phyloP scores from a whole-genome alignment of 2,329 filamentous ascomycete species.

The Curvularia sp. region DNA sequence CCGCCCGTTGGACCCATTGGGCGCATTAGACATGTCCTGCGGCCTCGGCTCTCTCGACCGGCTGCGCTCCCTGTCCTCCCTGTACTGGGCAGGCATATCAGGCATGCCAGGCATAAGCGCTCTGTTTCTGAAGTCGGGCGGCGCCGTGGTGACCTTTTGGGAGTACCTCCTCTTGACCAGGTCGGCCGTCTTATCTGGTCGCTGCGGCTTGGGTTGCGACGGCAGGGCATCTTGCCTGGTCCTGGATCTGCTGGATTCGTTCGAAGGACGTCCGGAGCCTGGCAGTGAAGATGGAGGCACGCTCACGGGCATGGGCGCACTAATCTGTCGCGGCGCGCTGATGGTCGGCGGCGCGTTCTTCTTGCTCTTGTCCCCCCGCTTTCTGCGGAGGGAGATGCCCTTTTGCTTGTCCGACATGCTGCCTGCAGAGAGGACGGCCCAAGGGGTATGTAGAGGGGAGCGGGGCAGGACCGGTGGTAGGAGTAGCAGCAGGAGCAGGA shows the following conservation, averaged over 20 bases:
- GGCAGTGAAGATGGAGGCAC: slow-evolving; percentile 43
- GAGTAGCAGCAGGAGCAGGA: neutral
- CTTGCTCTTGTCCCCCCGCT: slow-evolving; percentile 62
- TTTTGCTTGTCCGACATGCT: slow-evolving; percentile 60
- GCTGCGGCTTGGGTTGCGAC: slow-evolving; percentile 50
- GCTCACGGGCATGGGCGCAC: slow-evolving; percentile 48
- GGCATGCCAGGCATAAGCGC: slow-evolving; percentile 71
- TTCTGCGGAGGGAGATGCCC: slow-evolving; percentile 70
- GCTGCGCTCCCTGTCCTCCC: slow-evolving; percentile 57
- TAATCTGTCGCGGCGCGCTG: slow-evolving; percentile 65
- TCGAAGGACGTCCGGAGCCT: slow-evolving; percentile 48
- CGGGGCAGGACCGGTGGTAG: neutral
- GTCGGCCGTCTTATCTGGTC: slow-evolving; percentile 69
- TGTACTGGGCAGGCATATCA: slow-evolving; percentile 66
- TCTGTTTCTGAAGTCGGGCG: slow-evolving; percentile 71
- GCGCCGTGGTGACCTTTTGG: slow-evolving; percentile 82
- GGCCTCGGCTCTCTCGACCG: slow-evolving; percentile 55
- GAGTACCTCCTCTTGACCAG: slow-evolving; percentile 95
- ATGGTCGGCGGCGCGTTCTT: slow-evolving; percentile 58
- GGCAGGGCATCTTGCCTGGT: slow-evolving; percentile 37
- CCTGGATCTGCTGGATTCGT: slow-evolving; percentile 48
- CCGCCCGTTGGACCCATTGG: slow-evolving; percentile 39
- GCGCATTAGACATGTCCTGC: slow-evolving; percentile 57
- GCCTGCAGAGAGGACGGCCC: slow-evolving; percentile 21
- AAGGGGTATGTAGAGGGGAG: neutral